These are phyloP conservation scores for Monosporascus cannonballus DNA, from an alignment of 2,329 filamentous ascomycete species.

Conservation along the genomic window DNA sequence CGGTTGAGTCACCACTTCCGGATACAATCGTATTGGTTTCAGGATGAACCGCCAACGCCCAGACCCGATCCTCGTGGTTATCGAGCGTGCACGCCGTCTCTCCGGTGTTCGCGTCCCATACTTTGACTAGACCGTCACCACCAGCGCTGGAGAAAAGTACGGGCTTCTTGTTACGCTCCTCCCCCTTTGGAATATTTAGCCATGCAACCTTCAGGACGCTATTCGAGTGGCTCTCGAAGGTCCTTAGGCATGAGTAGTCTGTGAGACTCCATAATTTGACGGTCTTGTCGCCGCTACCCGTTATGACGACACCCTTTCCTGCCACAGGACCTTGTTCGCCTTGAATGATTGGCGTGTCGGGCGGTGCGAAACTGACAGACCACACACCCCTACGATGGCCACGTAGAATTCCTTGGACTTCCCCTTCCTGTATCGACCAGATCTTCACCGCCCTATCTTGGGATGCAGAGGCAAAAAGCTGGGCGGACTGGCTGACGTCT, in stretches of 20 bases:
- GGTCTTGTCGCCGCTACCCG: constrained; percentile 92
- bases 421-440: constrained; percentile 85
- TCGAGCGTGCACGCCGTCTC: constrained; percentile 87
- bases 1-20: constrained; percentile 83
- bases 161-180: constrained; percentile 50
- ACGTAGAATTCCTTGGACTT: constrained; percentile 82
- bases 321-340: constrained; percentile 67
- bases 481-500: constrained; percentile 66
- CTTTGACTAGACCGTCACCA: constrained; percentile 90
- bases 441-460: constrained; percentile 97
- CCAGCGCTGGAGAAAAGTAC: constrained; percentile 79
- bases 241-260: constrained; percentile 88
- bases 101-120: constrained; percentile 85
- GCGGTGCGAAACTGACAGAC: constrained; percentile 86
- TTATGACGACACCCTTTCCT: constrained; percentile 76
- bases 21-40: constrained; percentile 71
- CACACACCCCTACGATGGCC: constrained; percentile 95
- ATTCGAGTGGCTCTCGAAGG: constrained; percentile 94
- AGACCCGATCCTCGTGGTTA: constrained; percentile 94
- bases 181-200: constrained; percentile 53
- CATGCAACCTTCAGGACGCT: constrained; percentile 91
- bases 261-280: constrained; percentile 90
- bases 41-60: constrained; percentile 75
- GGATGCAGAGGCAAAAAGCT: constrained; percentile 91
- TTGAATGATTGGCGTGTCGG: constrained; percentile 65